A percentile compares a stretch with the other conserved stretches of the same genome.
Conservation (phyloP, 768 basidiomycete species). For the Inosperma sp. region DNA sequence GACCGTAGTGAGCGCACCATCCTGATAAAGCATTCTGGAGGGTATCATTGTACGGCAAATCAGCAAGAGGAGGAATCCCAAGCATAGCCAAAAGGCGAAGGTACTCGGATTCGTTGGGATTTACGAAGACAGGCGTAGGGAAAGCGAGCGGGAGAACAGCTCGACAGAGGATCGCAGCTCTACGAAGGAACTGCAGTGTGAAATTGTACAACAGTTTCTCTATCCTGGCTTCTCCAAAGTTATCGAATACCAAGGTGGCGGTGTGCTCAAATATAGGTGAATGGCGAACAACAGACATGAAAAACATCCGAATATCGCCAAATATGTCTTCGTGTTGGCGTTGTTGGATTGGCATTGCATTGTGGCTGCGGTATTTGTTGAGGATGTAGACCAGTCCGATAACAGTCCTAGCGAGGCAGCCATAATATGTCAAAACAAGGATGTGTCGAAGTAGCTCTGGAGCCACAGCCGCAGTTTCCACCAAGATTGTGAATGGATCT, state of each 20-base stretch:
- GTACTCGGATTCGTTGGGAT: conserved; percentile 63
- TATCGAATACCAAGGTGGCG: conserved; percentile 71
- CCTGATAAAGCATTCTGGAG: conserved; percentile 85
- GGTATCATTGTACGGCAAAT: conserved; percentile 78
- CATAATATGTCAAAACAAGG: conserved; percentile 86
- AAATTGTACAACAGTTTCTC: conserved; percentile 84
- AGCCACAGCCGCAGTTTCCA: conserved; percentile 86
- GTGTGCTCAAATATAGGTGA: conserved; percentile 85
- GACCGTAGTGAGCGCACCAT: conserved; percentile 88
- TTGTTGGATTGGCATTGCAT: conserved; percentile 37
- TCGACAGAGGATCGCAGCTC: conserved; percentile 79
- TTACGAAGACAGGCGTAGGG: conserved; percentile 41
- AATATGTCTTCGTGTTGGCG: conserved; percentile 70
- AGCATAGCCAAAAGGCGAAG: conserved; percentile 68
- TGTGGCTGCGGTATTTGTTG: conserved; percentile 63
- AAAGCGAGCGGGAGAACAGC: conserved; percentile 65
- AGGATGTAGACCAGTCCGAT: conserved; percentile 81
- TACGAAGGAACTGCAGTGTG: conserved; percentile 87
- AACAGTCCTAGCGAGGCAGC: conserved; percentile 79
- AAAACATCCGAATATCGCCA: conserved; percentile 82
- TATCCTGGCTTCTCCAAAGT: conserved; percentile 78
- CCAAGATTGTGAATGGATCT: conserved; percentile 84
- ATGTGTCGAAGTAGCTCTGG: conserved; percentile 89
- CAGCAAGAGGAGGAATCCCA: conserved; percentile 73
- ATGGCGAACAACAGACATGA: conserved; percentile 86